Evolutionary conservation across 1,139 yeast genomes (phyloP), one percentile per base, ranked within the genome.

Genomic region (Taiozyma sp.): DNA sequence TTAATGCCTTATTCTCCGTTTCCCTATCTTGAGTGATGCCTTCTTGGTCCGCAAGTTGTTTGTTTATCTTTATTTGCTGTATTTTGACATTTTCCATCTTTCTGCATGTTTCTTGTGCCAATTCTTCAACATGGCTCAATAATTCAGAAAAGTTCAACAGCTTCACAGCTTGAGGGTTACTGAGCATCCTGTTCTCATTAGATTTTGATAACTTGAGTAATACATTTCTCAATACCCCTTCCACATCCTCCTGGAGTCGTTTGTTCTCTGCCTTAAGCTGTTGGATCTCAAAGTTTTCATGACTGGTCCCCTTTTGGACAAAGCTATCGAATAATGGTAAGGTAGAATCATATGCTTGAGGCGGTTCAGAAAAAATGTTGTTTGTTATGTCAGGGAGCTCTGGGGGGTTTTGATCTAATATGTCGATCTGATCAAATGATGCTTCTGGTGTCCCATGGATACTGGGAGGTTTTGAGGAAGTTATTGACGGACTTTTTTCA

Each of bases 371-470:
- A 13, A 36, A 36, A 27, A 45, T 30, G 29, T 36, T 36, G n/a
- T 34, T n/a, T 9, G 41, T 43, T 2, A 52, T 36, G 10, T 41
- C 45, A 9, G 57, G 59, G 8, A 57, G 46, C 5, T 49, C 36
- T 9, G 58, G 61, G 4, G 59, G 58, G n/a, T 43, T 43, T 23
- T 51, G 58, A 23, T 58, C 60, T 12, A 58, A 49, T 8, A 57
- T 56, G 42, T 58, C 62, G 43, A 54, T 29, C 8, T 57, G 56
- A 10, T 57, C 61, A 30, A 44, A 48, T 8, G 60, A 55, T 7
- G 39, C 51, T 3, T 56, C 59, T 10, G 49, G 48, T 13, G 51
- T 47, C 3, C 28, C 51, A 14, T 48, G 23, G 14, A 16, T 38
- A 19, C 41, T 38, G 6, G 14, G 3, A 19, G 24, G 24, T 38